Conservation (phyloP, 2,329 filamentous ascomycete species). For the Botrytis fragariae region DNA sequence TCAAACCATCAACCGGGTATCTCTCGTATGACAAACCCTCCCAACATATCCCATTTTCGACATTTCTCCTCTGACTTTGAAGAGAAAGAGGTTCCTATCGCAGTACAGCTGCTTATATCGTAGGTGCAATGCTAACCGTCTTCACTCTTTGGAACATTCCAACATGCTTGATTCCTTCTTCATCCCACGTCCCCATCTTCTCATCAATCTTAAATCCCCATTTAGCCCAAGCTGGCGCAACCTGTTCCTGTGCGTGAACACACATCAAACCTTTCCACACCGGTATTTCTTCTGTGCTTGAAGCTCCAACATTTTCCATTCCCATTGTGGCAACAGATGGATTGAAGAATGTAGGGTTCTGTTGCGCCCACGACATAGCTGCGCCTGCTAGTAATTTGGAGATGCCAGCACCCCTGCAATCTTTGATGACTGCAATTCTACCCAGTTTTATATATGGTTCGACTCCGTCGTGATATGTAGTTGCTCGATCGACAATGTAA, state of each 20-base stretch:
- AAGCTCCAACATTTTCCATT: conserved; percentile 45
- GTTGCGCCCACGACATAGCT: conserved; percentile 64
- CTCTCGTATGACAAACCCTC: not conserved
- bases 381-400: conserved; percentile 64
- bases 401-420: conserved; percentile 54
- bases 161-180: conserved; percentile 82
- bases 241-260: conserved; percentile 72
- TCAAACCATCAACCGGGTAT: not conserved
- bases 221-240: conserved; percentile 63
- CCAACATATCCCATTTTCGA: not conserved
- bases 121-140: conserved; percentile 33
- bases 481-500: conserved; percentile 38
- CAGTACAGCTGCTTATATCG: not conserved
- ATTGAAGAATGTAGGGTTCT: conserved; percentile 57
- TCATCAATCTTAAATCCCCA: conserved; percentile 75
- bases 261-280: conserved; percentile 74
- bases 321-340: conserved; percentile 43
- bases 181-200: conserved; percentile 72
- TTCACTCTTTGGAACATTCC: conserved; percentile 68
- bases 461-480: conserved; percentile 54
- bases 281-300: conserved; percentile 44
- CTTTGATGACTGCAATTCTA: conserved; percentile 66
- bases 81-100: not conserved
- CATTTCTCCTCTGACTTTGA: not conserved
- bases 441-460: conserved; percentile 84